A percentile compares a stretch with the other conserved stretches of the same genome.
Evolutionary conservation across 768 basidiomycete species (phyloP).

Genomic region (Candolleomyces eurysporus): DNA sequence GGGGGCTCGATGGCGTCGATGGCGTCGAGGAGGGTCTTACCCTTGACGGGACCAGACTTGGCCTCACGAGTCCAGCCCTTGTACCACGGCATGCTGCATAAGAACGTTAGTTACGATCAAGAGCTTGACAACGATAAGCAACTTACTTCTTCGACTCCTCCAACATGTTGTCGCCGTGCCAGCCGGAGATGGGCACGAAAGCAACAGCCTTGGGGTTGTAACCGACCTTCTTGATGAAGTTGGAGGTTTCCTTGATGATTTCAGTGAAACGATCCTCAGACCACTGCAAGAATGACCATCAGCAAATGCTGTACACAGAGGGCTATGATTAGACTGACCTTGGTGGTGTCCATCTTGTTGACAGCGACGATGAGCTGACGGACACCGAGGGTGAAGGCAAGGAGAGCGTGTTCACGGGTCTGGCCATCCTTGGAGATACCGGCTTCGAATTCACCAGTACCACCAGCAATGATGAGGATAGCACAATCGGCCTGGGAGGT

Average conservation of each 20-base stretch:
- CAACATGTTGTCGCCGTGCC: slow-evolving; percentile 99
- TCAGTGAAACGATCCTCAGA: slow-evolving; percentile 99
- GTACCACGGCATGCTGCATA: slow-evolving; percentile 93
- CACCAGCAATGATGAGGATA: slow-evolving; percentile 98
- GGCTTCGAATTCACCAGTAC: slow-evolving; percentile 99
- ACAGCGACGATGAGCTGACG: slow-evolving; percentile 99
- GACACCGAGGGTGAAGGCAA: slow-evolving; percentile 99
- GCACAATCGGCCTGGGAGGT: slow-evolving; percentile 99
- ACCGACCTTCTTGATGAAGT: slow-evolving; percentile 99
- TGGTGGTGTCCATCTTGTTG: slow-evolving; percentile 99
- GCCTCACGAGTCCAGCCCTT: slow-evolving; percentile 99
- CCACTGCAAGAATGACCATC: slow-evolving; percentile 60
- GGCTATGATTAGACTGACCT: slow-evolving; percentile 46
- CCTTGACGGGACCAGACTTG: slow-evolving; percentile 92
- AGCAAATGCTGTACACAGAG: background rate
- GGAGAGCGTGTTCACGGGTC: slow-evolving; percentile 99
- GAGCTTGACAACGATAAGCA: background rate
- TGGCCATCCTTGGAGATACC: slow-evolving; percentile 99
- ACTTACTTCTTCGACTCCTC: slow-evolving; percentile 93
- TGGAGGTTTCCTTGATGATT: slow-evolving; percentile 97
- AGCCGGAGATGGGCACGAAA: slow-evolving; percentile 99
- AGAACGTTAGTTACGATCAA: slow-evolving; percentile 14
- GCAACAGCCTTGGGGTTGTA: slow-evolving; percentile 99
- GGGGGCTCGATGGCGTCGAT: slow-evolving; percentile 99
- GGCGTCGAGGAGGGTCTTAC: slow-evolving; percentile 99